These are phyloP conservation scores for Syncephalastrum monosporum DNA, from an alignment of 371 early-diverging fungal species.

Conservation along the genomic window DNA sequence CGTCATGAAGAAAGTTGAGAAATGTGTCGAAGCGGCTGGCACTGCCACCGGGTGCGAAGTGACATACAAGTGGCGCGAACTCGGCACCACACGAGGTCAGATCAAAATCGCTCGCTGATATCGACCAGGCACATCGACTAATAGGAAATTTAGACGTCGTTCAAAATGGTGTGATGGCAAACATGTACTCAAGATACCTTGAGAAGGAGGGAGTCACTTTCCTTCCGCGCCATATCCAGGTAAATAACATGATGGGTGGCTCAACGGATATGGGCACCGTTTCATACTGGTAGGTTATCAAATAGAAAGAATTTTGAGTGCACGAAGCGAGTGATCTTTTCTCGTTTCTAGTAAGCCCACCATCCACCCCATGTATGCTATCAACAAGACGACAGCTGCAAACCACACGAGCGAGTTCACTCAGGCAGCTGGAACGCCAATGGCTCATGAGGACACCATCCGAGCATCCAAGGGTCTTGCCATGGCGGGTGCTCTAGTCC, in stretches of 20 bases:
- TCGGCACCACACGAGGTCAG: conserved; percentile 30
- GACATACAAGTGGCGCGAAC: conserved; percentile 51
- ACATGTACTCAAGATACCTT: conserved; percentile 58
- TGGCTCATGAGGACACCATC: conserved; percentile 62
- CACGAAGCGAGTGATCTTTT: conserved; percentile 4
- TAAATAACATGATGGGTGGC: conserved; percentile 38
- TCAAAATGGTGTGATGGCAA: conserved; percentile 59
- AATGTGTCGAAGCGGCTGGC: conserved; percentile 68
- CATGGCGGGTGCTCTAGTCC: conserved; percentile 4
- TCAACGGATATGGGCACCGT: conserved; percentile 82
- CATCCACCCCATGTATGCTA: conserved; percentile 43
- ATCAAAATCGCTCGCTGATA: too few species aligned
- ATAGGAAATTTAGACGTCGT: conserved; percentile 25
- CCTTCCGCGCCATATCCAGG: conserved; percentile 35
- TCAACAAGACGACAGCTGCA: conserved; percentile 33
- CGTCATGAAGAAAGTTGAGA: conserved; percentile 48
- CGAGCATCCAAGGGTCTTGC: conserved; percentile 4
- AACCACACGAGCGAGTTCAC: conserved; percentile 69
- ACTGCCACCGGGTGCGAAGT: conserved; percentile 69
- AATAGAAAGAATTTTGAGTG: neutral
- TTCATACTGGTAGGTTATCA: too few species aligned
- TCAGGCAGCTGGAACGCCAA: conserved; percentile 49
- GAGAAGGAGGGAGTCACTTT: conserved; percentile 44
- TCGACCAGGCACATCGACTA: too few species aligned
- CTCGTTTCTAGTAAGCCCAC: conserved; percentile 17